phyloP scores from a whole-genome alignment of 2,329 filamentous ascomycete genomes.

The Penicillium sp. region DNA sequence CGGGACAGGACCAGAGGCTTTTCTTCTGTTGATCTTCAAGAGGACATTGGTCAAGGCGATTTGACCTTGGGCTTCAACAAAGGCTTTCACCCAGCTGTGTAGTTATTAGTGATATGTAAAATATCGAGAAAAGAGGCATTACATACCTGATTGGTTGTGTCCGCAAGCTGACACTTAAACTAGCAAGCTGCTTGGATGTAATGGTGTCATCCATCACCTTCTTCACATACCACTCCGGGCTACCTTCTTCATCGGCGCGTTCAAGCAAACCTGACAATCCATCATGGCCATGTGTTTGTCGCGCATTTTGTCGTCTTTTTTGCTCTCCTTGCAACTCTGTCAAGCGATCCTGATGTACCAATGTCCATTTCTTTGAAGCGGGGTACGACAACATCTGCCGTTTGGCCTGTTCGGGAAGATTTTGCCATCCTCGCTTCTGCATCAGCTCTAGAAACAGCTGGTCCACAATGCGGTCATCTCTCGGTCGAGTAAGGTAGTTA shows the following conservation, averaged over 20 bases:
- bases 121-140: background rate
- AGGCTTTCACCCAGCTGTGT: slow-evolving; percentile 81
- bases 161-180: slow-evolving; percentile 87
- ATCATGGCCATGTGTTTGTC: slow-evolving; percentile 65
- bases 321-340: slow-evolving; percentile 94
- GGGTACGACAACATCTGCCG: slow-evolving; percentile 97
- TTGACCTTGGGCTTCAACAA: slow-evolving; percentile 96
- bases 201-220: slow-evolving; percentile 96
- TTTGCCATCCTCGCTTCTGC: slow-evolving; percentile 97
- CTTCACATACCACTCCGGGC: slow-evolving; percentile 96
- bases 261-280: slow-evolving; percentile 65
- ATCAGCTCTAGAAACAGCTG: slow-evolving; percentile 90
- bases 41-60: slow-evolving; percentile 93
- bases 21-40: slow-evolving; percentile 87
- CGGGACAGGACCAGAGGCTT: slow-evolving; percentile 68
- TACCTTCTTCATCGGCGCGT: slow-evolving; percentile 88
- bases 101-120: slow-evolving; percentile 11
- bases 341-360: slow-evolving; percentile 91
- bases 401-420: slow-evolving; percentile 88
- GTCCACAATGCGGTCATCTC: slow-evolving; percentile 72
- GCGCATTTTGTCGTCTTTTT: slow-evolving; percentile 74
- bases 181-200: slow-evolving; percentile 85
- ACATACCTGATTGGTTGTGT: slow-evolving; percentile 81
- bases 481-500: slow-evolving; percentile 43
- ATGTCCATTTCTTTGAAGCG: slow-evolving; percentile 92